Evolutionary conservation across 2,329 filamentous ascomycete genomes (phyloP).

Genomic region (Cordyceps sp.): DNA sequence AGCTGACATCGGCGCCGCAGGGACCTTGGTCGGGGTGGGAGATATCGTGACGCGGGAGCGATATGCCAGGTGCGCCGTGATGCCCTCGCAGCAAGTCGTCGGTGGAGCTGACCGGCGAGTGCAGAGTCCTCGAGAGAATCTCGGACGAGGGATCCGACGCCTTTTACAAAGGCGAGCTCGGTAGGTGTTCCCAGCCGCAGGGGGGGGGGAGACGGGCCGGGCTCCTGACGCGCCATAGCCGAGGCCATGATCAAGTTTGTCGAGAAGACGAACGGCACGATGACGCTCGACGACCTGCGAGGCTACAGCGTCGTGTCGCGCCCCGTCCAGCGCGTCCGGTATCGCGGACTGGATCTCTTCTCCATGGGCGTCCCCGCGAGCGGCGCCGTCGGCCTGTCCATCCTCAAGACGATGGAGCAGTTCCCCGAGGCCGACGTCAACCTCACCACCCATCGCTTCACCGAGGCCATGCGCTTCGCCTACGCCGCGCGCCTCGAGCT

Average conservation of each 20-base stretch:
- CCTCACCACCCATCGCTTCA: constrained; percentile 63
- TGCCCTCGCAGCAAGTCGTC: not conserved
- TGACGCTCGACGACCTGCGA: constrained; percentile 63
- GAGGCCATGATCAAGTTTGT: constrained; percentile 56
- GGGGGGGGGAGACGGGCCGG: not conserved
- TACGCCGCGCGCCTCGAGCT: constrained; percentile 67
- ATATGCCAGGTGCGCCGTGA: constrained; percentile 39
- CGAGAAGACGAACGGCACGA: constrained; percentile 57
- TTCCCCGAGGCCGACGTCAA: constrained; percentile 44
- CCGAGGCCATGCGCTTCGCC: constrained; percentile 79
- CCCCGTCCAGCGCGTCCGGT: constrained; percentile 44
- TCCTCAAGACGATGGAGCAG: constrained; percentile 70
- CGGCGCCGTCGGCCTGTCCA: constrained; percentile 57
- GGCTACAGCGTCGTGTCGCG: constrained; percentile 56
- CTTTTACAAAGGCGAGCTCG: constrained; percentile 59
- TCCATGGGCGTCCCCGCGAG: constrained; percentile 59
- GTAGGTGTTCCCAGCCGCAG: constrained; percentile 8
- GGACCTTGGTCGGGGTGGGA: constrained; percentile 51
- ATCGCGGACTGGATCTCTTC: constrained; percentile 54
- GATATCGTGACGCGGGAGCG: constrained; percentile 67
- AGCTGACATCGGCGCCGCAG: constrained; percentile 8
- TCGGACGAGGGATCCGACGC: constrained; percentile 54
- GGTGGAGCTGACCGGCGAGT: not conserved
- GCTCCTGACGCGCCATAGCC: constrained; percentile 25
- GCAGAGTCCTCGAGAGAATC: constrained; percentile 39